Evolutionary conservation across 2,329 filamentous ascomycete genomes (phyloP), one percentile per base, ranked within the genome.

Genomic region (Ophiostoma australiae): DNA sequence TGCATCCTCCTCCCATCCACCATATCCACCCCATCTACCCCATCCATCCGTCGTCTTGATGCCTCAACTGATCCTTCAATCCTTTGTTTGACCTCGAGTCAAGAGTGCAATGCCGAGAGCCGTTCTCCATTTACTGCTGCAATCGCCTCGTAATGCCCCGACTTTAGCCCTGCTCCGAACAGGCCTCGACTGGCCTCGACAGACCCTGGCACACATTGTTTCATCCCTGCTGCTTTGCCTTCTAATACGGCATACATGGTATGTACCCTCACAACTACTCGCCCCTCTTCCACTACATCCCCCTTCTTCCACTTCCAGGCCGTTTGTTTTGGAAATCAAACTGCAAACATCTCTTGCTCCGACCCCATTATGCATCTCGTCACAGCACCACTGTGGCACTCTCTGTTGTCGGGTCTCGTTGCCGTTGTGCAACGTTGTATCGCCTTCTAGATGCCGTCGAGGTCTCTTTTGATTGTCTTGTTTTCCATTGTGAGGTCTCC

Each of bases 271-370:
- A 31, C 27, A 31, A 31, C 27, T 1, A 31, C 27, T 31, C 27
- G 3, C 27, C 27, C 27, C 44, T n/a, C 39, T 5, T 2, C 39
- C 5, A 11, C 39, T 11, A 15, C 39, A 11, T 20, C 44, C 48
- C 52, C n/a, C 52, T 58, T 58, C 52, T 58, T 58, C 52, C 23
- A 58, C 52, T 58, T 58, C 10, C 52, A 58, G 27, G n/a, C n/a
- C 23, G 1, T 58, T 58, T 58, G 52, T 58, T 58, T 58, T 58
- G 52, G 52, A 67, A 67, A 37, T 39, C 65, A 67, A 67, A 67
- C 31, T 35, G 35, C 65, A 67, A 67, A 65, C 31, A 58, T 58
- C n/a, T 10, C 4, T 58, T 27, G 52, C 52, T 58, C 52, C n/a
- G 52, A 27, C 15, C 44, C n/a, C 52, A 58, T 58, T 17, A 58